Evolutionary conservation across 1,284 basidiomycete species (phyloP).

Genomic region (Vanrija pseudolonga): DNA sequence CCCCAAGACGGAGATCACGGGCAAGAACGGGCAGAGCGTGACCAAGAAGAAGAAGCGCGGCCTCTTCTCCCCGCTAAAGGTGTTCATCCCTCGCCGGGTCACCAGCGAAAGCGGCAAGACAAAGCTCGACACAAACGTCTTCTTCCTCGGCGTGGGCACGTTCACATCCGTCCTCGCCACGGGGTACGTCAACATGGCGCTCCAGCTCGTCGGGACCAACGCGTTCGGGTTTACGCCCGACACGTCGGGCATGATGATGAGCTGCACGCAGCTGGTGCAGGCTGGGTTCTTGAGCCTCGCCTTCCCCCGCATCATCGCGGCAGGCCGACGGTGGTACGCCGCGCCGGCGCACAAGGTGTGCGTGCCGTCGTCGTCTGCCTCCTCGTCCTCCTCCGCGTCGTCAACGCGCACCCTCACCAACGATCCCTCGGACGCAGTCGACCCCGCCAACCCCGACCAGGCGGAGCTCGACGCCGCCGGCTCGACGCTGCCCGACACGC

Average conservation of each 20-base stretch:
- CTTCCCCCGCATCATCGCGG: constrained; percentile 41
- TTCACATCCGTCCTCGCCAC: constrained; percentile 46
- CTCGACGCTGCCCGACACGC: constrained; percentile 6
- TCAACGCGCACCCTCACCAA: neutral
- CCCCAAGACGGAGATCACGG: constrained; percentile 15
- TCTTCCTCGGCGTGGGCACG: constrained; percentile 37
- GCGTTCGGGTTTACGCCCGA: constrained; percentile 38
- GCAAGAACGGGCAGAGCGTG: constrained; percentile 6
- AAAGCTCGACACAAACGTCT: constrained; percentile 35
- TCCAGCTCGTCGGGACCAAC: constrained; percentile 44
- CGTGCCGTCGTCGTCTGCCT: too few species aligned
- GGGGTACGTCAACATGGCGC: constrained; percentile 39
- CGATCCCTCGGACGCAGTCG: neutral
- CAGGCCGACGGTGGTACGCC: constrained; percentile 25
- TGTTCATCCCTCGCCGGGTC: constrained; percentile 34
- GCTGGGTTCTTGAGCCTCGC: constrained; percentile 41
- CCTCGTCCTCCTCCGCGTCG: neutral
- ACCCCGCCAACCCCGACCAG: constrained; percentile 20
- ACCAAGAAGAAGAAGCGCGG: constrained; percentile 12
- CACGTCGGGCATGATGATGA: constrained; percentile 35
- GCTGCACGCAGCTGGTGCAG: constrained; percentile 31
- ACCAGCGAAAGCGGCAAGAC: neutral
- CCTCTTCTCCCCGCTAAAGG: constrained; percentile 39
- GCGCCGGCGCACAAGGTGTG: too few species aligned
- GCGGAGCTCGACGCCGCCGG: constrained; percentile 27